Percentiles rank a stretch among this genome's conserved stretches.
These are phyloP conservation scores for Insectozyma bohioensis DNA, from an alignment of 1,139 yeast genomes.

Conservation along the genomic window DNA sequence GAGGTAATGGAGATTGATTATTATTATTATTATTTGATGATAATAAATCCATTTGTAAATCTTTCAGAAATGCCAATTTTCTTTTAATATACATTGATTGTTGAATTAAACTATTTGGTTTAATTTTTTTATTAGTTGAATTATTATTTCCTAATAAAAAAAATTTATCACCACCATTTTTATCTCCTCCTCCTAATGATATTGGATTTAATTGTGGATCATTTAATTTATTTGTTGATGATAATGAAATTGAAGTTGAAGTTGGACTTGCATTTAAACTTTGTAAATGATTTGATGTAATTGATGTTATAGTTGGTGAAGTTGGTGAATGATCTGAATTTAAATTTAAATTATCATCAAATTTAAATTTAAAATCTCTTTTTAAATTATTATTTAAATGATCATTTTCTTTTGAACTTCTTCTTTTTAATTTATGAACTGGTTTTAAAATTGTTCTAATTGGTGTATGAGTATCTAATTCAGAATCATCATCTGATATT, in stretches of 20 bases:
- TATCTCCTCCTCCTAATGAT: no score
- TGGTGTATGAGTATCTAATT: constrained; percentile 22
- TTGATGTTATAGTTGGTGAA: constrained; percentile 10
- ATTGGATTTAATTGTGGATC: no score
- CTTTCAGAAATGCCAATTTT: constrained; percentile 36
- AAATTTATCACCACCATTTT: not conserved
- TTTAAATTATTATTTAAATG: constrained; percentile 18
- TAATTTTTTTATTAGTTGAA: constrained; percentile 16
- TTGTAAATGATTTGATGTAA: constrained; percentile 17
- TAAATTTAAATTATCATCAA: constrained; percentile 18
- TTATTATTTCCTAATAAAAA: no score
- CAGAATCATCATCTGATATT: constrained; percentile 39
- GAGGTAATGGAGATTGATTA: constrained; percentile 3
- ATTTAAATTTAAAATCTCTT: constrained; percentile 34
- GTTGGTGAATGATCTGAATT: no score
- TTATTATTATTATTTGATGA: no score
- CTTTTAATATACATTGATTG: constrained; percentile 31
- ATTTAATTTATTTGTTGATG: constrained; percentile 7
- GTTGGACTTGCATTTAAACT: constrained; percentile 17
- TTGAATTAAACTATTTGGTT: constrained; percentile 16
- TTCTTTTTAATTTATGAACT: constrained; percentile 17
- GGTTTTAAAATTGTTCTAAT: constrained; percentile 20
- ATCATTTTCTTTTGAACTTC: constrained; percentile 11
- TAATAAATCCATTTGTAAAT: constrained; percentile 36
- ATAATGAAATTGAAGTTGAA: constrained; percentile 8